Conservation (phyloP, 345 rosid genomes). For the Eutrema yunnanense region DNA sequence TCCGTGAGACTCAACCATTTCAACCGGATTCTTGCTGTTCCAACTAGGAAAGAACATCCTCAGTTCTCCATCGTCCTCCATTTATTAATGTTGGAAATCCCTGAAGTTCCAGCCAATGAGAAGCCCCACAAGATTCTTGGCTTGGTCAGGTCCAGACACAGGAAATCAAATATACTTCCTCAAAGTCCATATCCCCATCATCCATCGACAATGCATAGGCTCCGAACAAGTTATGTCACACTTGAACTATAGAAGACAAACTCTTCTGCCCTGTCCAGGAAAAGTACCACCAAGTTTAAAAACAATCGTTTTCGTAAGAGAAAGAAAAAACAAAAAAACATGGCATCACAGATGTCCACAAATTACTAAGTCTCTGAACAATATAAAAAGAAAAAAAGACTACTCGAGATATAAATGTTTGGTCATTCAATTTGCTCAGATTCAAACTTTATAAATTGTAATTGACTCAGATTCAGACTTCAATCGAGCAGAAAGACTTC, state of each 20-base stretch:
- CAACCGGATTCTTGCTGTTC: constrained; percentile 46
- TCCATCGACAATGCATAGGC: constrained; percentile 1
- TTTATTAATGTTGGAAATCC: constrained; percentile 10
- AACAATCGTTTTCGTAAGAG: not conserved
- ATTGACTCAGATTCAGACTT: not conserved
- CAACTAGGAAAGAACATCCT: constrained; percentile 42
- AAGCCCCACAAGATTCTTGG: not conserved
- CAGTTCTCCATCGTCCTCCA: constrained; percentile 66
- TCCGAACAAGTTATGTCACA: not conserved
- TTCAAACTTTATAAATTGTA: not conserved
- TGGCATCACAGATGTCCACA: not conserved
- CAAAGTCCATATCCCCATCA: constrained; percentile 8
- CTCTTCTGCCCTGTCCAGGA: not conserved
- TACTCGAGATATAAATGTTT: not conserved
- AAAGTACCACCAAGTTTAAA: not conserved
- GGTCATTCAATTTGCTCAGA: not conserved
- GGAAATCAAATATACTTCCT: not conserved
- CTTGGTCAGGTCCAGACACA: constrained; percentile 4
- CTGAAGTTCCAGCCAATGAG: not conserved
- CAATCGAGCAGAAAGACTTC: not conserved
- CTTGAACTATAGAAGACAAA: not conserved
- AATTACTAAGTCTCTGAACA: not conserved
- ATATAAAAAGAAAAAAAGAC: not conserved
- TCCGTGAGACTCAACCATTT: constrained; percentile 46
- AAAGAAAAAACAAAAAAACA: not conserved